Percentiles rank a stretch among this genome's conserved stretches.
phyloP scores from a whole-genome alignment of 495 filamentous ascomycete genomes.

The Aspergillus sclerotioniger region DNA sequence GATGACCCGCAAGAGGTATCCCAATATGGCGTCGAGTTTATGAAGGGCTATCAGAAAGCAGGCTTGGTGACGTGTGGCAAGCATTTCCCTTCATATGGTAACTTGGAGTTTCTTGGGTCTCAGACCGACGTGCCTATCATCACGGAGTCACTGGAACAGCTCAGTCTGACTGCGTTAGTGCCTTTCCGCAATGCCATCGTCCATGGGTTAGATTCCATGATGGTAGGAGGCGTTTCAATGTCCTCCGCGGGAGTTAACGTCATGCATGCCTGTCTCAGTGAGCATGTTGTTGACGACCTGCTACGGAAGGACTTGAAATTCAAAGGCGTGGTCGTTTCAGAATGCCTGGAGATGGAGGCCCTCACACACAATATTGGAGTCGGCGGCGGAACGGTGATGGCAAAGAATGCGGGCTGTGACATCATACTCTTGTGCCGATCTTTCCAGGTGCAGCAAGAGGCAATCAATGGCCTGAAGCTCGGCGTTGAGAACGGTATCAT shows the following conservation, averaged over 20 bases:
- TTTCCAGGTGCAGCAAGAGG: slow-evolving; percentile 82
- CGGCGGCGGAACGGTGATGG: slow-evolving; percentile 91
- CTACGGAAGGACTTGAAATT: slow-evolving; percentile 80
- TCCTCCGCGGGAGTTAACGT: slow-evolving; percentile 82
- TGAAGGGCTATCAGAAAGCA: slow-evolving; percentile 86
- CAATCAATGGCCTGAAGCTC: slow-evolving; percentile 77
- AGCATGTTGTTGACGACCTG: slow-evolving; percentile 84
- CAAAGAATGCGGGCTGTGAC: slow-evolving; percentile 88
- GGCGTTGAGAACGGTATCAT: slow-evolving; percentile 85
- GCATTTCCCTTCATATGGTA: slow-evolving; percentile 90
- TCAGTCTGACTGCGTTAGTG: slow-evolving; percentile 77
- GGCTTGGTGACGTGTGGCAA: slow-evolving; percentile 84
- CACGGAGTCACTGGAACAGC: slow-evolving; percentile 83
- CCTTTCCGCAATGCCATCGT: slow-evolving; percentile 84
- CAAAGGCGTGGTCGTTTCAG: slow-evolving; percentile 86
- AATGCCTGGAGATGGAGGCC: slow-evolving; percentile 94
- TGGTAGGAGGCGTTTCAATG: slow-evolving; percentile 87
- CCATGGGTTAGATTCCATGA: slow-evolving; percentile 85
- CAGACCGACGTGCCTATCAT: slow-evolving; percentile 86
- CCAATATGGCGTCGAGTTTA: slow-evolving; percentile 78
- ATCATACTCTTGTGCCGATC: slow-evolving; percentile 80
- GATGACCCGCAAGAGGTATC: slow-evolving; percentile 91
- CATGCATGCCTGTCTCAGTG: slow-evolving; percentile 87
- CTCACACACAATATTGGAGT: slow-evolving; percentile 88
- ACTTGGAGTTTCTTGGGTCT: slow-evolving; percentile 86